Evolutionary conservation across 2,329 filamentous ascomycete genomes (phyloP).

Genomic region (Aspergillus sojae): DNA sequence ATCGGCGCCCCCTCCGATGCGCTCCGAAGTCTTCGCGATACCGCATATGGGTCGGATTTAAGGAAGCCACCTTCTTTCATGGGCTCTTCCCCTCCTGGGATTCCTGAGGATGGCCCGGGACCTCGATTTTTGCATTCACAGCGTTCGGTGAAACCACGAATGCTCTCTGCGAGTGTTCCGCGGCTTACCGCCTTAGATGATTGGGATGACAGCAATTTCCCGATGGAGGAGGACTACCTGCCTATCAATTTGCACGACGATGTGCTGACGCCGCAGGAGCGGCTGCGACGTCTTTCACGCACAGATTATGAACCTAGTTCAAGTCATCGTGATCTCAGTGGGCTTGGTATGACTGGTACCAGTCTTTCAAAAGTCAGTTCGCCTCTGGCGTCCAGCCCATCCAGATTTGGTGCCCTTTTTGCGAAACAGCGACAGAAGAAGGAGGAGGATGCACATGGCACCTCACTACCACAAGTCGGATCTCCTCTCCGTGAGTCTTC

Average conservation of each 20-base stretch:
- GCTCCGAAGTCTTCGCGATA: conserved; percentile 64
- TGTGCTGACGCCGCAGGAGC: conserved; percentile 64
- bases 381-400: conserved; percentile 62
- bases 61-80: conserved; percentile 57
- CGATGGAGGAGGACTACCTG: conserved; percentile 87
- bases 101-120: conserved; percentile 67
- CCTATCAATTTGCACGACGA: conserved; percentile 70
- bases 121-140: conserved; percentile 66
- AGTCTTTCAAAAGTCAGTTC: conserved; percentile 56
- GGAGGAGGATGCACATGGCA: conserved; percentile 51
- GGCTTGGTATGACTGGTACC: conserved; percentile 53
- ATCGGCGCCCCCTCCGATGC: conserved; percentile 67
- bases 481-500: conserved; percentile 67
- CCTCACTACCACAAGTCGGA: conserved; percentile 63
- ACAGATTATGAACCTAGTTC: conserved; percentile 56
- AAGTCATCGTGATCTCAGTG: conserved; percentile 52
- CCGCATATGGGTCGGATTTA: conserved; percentile 71
- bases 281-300: conserved; percentile 61
- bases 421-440: conserved; percentile 56
- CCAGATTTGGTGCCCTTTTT: conserved; percentile 63
- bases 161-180: conserved; percentile 65
- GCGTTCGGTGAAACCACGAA: conserved; percentile 61
- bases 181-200: conserved; percentile 56
- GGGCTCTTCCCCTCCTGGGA: conserved; percentile 62
- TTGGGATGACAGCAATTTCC: conserved; percentile 66